These are phyloP conservation scores for Cetradonia linearis DNA, from an alignment of 495 filamentous ascomycete genomes.

Conservation along the genomic window DNA sequence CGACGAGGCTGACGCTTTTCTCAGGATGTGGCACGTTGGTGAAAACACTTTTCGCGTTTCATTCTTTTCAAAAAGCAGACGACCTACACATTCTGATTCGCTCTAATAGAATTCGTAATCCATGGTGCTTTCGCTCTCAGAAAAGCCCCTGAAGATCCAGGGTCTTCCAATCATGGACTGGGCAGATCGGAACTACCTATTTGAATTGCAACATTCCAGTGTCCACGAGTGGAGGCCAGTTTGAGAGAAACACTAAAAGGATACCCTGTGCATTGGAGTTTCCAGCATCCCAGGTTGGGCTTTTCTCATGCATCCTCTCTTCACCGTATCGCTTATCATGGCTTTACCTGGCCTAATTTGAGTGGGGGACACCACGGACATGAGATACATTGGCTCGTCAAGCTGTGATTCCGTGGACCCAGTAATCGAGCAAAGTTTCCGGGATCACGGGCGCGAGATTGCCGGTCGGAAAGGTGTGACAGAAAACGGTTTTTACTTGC, in stretches of 20 bases:
- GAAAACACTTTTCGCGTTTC: conserved; percentile 12
- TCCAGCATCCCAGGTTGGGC: not conserved
- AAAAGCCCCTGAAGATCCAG: not conserved
- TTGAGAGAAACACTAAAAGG: not conserved
- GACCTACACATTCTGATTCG: conserved; percentile 11
- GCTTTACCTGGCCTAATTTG: not conserved
- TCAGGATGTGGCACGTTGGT: conserved; percentile 11
- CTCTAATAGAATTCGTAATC: not conserved
- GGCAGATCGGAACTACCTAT: not conserved
- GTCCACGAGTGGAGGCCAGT: not conserved
- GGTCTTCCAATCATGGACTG: not conserved
- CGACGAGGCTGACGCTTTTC: conserved; percentile 10
- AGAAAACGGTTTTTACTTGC: conserved; percentile 4
- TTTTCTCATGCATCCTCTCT: not conserved
- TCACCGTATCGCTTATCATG: not conserved
- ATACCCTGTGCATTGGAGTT: not conserved
- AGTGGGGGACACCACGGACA: not conserved
- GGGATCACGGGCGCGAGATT: not conserved
- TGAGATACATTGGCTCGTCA: not conserved
- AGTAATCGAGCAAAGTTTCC: too few relatives aligned
- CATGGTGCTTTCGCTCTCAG: not conserved
- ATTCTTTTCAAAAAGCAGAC: not conserved
- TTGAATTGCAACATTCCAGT: not conserved
- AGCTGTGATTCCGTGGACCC: too few relatives aligned
- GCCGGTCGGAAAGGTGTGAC: not conserved